These are phyloP conservation scores for Cynara cardunculus DNA, from an alignment of 129 eudicot genomes.

Conservation along the genomic window DNA sequence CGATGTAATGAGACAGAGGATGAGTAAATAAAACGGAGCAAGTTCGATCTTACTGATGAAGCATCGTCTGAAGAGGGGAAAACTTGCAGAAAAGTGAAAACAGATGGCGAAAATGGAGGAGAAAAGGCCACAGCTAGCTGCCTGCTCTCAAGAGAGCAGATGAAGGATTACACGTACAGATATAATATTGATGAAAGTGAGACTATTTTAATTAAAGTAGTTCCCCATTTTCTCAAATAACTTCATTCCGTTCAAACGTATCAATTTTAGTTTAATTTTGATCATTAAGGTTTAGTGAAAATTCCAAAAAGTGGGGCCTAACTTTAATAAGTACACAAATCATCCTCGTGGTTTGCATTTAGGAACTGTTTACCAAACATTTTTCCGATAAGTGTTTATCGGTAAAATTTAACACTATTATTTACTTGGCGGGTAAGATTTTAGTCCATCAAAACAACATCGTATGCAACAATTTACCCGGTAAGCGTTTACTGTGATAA, in stretches of 20 bases:
- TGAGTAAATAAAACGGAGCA: not conserved
- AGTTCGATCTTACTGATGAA: conserved; percentile 18
- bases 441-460: too few relatives aligned
- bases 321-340: too few relatives aligned
- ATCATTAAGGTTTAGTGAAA: too few relatives aligned
- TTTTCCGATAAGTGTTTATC: too few relatives aligned
- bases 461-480: too few relatives aligned
- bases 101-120: conserved; percentile 33
- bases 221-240: not conserved
- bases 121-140: conserved; percentile 14
- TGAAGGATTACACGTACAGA: conserved; percentile 30
- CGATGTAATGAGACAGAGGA: not conserved
- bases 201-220: conserved; percentile 17
- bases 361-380: too few relatives aligned
- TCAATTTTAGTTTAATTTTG: too few relatives aligned
- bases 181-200: conserved; percentile 12
- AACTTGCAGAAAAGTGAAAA: conserved; percentile 27
- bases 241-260: not conserved
- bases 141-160: conserved; percentile 14
- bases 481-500: too few relatives aligned
- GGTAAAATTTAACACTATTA: too few relatives aligned
- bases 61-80: not conserved
- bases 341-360: too few relatives aligned
- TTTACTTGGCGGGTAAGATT: too few relatives aligned
- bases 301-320: not conserved